Evolutionary conservation across 78 protist genomes (phyloP), one percentile per base, ranked within the genome.

Genomic region (Dictyostelium intermedium): DNA sequence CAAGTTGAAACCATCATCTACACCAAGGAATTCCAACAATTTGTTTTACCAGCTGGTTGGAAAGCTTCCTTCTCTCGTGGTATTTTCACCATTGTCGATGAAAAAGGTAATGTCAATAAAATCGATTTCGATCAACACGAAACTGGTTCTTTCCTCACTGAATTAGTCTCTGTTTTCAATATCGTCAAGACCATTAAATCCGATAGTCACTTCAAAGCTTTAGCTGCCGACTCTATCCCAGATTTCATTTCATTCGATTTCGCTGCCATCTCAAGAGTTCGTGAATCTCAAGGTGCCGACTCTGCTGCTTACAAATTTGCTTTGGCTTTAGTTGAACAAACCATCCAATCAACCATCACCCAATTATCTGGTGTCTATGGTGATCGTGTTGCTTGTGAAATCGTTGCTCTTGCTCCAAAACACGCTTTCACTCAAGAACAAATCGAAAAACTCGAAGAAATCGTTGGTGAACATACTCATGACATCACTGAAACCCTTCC

Each of bases 311-410:
- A 20, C 69, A 14, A 27, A 25, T 7, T 80, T 41, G 94, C 87
- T 50, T 56, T 89, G 32, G 32, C 41, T 8, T 39, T 89, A 56
- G 53, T 89, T 20, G 84, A 89, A 77, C 47, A 80, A 35, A 70
- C 94, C 87, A 89, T 89, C 50, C 20, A 60, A 63, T 43, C 78
- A 16, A n/a, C 94, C 66, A 80, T 45, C 87, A 35, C 53, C 3
- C 63, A 60, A 66, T 76, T 89, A 77, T 50, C 81, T 11, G 82
- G 76, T 69, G 39, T 89, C 47, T 89, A 89, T 41, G 83, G 91
- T 35, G 87, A 61, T 8, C 85, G 87, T 80, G 73, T 89, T 47
- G 94, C 94, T 56, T 89, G 94, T 80, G 85, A 78, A 35, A 41
- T 80, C 72, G 61, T 89, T 35, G 45, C 74, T 32, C 74, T 70